Conservation (phyloP, 2,329 filamentous ascomycete genomes). For the Teratosphaeria destructans region DNA sequence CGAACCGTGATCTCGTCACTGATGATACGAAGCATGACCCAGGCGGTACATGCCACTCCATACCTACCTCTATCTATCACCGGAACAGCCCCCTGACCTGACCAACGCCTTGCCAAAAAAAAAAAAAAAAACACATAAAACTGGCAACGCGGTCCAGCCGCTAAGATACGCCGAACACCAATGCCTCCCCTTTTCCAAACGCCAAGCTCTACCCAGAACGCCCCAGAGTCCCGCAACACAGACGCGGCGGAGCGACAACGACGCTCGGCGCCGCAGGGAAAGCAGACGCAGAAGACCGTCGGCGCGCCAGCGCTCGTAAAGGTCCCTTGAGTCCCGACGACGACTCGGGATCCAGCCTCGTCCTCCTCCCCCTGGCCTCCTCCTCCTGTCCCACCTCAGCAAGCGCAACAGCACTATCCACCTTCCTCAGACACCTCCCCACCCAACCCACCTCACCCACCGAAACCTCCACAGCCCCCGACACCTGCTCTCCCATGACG, state of each 20-base stretch:
- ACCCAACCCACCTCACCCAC: background rate
- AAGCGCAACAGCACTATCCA: background rate
- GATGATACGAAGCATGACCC: too few relatives aligned
- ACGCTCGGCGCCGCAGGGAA: too few relatives aligned
- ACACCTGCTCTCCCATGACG: background rate
- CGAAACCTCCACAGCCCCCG: background rate
- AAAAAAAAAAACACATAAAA: too few relatives aligned
- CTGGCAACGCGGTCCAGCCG: too few relatives aligned
- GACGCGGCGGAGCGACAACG: background rate
- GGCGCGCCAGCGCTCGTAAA: too few relatives aligned
- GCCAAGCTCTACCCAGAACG: background rate
- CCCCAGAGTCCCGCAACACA: slow-evolving; percentile 3
- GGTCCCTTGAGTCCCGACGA: background rate
- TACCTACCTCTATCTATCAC: too few relatives aligned
- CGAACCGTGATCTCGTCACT: too few relatives aligned
- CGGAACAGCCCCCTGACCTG: too few relatives aligned
- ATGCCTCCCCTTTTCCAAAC: background rate
- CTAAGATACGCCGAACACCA: too few relatives aligned
- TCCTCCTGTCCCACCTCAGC: background rate
- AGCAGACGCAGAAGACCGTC: too few relatives aligned
- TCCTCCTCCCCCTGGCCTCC: background rate
- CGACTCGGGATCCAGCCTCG: background rate
- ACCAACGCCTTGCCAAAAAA: too few relatives aligned
- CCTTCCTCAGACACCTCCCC: background rate
- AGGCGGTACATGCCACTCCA: too few relatives aligned